Base-by-base conservation (phyloP, 2,329 filamentous ascomycete species). In the Epichloe sibirici region DNA sequence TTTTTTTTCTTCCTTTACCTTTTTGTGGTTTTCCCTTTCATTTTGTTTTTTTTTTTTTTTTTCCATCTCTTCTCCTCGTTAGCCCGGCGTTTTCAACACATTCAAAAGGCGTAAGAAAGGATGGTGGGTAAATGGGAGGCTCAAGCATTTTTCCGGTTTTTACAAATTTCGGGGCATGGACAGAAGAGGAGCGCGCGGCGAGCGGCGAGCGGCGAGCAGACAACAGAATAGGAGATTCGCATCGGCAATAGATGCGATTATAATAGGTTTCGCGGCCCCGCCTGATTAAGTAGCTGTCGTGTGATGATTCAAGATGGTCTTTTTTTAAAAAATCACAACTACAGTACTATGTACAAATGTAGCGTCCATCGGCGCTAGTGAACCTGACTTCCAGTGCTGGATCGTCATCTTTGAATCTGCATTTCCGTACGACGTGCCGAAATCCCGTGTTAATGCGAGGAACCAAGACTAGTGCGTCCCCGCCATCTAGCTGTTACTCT, bases 71-170 rank as follows among this genome's bases (percentile, higher is more conserved):
- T 43, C 13, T 40, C 37, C 17, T 49, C 3, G 34, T 49, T 48
- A 52, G 51, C 53, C 44, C 23, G 45, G 51, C 51, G 49, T 54
- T 54, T 31, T 52, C 13, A 34, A 37, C 45, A 43, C 31, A 39
- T 53, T 37, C n/a, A 45, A 51, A 45, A 43, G 51, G 48, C 47
- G 51, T 47, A 53, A 25, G 43, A 53, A 53, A 46, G 51, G 43
- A 45, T 52, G 34, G 43, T 51, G 34, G 49, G 35, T 51, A 13
- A 46, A 11, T 46, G 31, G 51, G 43, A 9, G 37, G 51, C 42
- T 53, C 47, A 31, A 45, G 35, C 42, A 50, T 50, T n/a, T 40
- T 6, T 17, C 38, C 15, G 15, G 17, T 17, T 31, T 31, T 31
- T 31, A 8, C 28, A 31, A 31, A 8, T 31, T 31, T 23, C 9